Evolutionary conservation across 176 grass and related monocot genomes (phyloP), one percentile per base, ranked within the genome.

Genomic region (Bothriochloa decipiens): DNA sequence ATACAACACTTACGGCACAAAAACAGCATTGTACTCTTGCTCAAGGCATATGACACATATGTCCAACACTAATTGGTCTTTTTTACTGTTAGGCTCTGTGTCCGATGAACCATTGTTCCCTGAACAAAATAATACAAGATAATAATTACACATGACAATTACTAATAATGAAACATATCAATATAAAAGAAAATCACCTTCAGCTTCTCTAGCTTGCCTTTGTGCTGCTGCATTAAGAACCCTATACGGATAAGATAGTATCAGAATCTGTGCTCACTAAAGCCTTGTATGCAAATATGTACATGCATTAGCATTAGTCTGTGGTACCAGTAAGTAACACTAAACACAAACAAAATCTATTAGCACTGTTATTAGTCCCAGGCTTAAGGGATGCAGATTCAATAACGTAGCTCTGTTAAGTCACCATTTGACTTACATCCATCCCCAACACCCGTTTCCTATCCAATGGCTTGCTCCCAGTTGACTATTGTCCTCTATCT

Each of bases 21-120:
- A 96, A 99, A 94, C 93, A 86, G 91, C 89, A 88, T 99, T 99
- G 35, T 96, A 99, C 76, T 99, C 96, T 70, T 99, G 93, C 85
- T 99, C 96, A 82, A 99, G 96, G 88, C 96, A 99, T 88, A 99
- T 99, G 43, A 96, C 93, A 82, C 96, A 99, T 86, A 99, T 99
- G 75, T 96, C 96, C 39, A 94, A 82, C 40, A 85, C 75, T 75
- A 94, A 82, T 28, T 88, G 83, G 79, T 99, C 93, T 41, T 89
- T 96, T 72, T 91, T 97, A 46, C 32, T 75, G 45, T 93, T 89
- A 81, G 84, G 40, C 63, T 78, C 72, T 64, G 87, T 77, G 39
- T 94, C 93, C 45, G 79, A 65, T 66, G 67, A 87, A 57, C 55
- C 87, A 89, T 92, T 84, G 45, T 35, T 43, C 27, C 72, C 88